Evolutionary conservation across 805 yeast species (phyloP).

Genomic region (Yamadazyma akitaensis): DNA sequence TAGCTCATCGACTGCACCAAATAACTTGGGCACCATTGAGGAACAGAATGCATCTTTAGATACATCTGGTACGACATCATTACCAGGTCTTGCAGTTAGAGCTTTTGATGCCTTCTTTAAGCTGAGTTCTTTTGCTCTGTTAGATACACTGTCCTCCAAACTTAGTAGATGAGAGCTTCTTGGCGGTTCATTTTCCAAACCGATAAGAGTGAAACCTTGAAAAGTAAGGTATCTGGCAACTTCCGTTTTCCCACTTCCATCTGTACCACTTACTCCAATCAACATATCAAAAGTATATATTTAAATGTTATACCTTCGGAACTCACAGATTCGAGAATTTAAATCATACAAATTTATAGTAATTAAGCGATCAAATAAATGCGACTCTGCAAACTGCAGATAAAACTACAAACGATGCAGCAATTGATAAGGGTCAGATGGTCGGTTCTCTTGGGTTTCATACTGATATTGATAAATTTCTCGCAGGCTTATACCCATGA

Average conservation of each 20-base stretch:
- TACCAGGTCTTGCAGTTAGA: not conserved
- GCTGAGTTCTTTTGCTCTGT: not conserved
- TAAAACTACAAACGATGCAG: not conserved
- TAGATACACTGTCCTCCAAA: not conserved
- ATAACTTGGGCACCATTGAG: slow-evolving; percentile 18
- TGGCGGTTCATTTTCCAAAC: slow-evolving; percentile 4
- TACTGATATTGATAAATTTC: not conserved
- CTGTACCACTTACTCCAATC: slow-evolving; percentile 70
- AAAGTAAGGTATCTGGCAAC: slow-evolving; percentile 54
- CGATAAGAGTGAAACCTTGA: slow-evolving; percentile 48
- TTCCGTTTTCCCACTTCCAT: slow-evolving; percentile 63
- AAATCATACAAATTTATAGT: no score
- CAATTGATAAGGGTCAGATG: not conserved
- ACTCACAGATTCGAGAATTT: no score
- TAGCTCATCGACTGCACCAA: slow-evolving; percentile 42
- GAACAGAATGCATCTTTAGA: not conserved
- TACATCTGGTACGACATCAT: not conserved
- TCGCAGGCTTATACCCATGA: slow-evolving; percentile 21
- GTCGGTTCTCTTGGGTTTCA: not conserved
- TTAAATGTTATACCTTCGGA: no score
- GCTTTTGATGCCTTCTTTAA: not conserved
- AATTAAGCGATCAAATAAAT: no score
- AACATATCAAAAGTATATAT: slow-evolving; percentile 46
- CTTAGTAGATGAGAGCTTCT: not conserved
- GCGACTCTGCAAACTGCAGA: no score